Base-by-base conservation (phyloP, 2,329 filamentous ascomycete genomes). In the Dothideomycetidae sp. region DNA sequence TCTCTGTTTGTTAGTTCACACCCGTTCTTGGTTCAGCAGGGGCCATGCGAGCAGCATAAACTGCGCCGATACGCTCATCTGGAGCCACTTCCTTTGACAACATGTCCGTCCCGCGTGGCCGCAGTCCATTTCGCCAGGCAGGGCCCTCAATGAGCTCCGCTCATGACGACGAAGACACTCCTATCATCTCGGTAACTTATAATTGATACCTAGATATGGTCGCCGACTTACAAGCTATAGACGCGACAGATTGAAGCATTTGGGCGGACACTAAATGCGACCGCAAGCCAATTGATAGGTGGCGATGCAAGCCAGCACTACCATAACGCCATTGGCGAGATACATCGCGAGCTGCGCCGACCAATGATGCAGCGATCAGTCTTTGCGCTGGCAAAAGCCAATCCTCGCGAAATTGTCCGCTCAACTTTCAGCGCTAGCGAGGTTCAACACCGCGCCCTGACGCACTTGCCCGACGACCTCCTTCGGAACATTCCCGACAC, bases 251-350 rank as follows among this genome's bases (percentile, higher is more conserved):
- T 96, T 50, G 86, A 94, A 63, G 81, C 83, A 39, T 94, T 98
- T 60, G 76, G 85, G 48, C 78, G 88, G 54, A 98, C 94, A 62
- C 85, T 96, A 45, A 90, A 86, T 18, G 84, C 84, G 17, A 96
- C 90, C 13, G 90, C 90, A 40, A 82, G 76, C 52, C 85, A 93
- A 58, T 69, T 98, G 48, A 93, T 96, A 52, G 78, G 72, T 31
- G 68, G 56, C 49, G 66, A 52, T 51, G 68, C 61, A 55, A 68
- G 55, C 53, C 59, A 67, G 41, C 79, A 85, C 59, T 96, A 94
- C 60, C 78, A 90, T 54, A 75, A 69, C 60, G 88, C 90, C 45
- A 79, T 98, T 70, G 77, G 71, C 52, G 82, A 90, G 57, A 77
- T 98, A 36, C 83, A 93, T 53, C 83, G 83, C 53, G 84, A 94